Evolutionary conservation across 805 yeast species (phyloP), one percentile per base, ranked within the genome.

Genomic region (Myxozyma melibiosi): DNA sequence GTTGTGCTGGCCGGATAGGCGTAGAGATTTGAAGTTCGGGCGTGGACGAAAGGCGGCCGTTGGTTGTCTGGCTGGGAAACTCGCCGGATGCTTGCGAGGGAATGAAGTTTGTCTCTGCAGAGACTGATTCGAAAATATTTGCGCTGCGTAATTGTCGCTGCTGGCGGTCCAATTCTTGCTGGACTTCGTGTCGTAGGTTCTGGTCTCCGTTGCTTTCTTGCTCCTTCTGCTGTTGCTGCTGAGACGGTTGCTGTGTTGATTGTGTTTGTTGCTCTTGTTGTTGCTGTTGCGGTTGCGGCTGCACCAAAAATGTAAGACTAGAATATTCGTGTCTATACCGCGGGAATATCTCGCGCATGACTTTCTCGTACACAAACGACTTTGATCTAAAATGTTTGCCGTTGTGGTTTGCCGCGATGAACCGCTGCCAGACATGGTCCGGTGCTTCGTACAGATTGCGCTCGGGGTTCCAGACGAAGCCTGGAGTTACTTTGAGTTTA

Each of bases 371-470:
- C 1, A 33, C 27, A 34, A 45, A 54, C 6, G 62, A 51, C 13
- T 41, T 45, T 16, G 27, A 24, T 13, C 43, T 25, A 16, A 54
- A 58, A 27, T 44, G 45, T 41, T 37, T 30, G 6, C 46, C 62
- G 24, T 49, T 37, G 4, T 42, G 56, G 33, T 54, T 22, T 2
- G 40, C 35, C 4, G 34, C 24, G 20, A 58, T 50, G 18, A 45
- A 53, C 16, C 24, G 43, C 18, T 47, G 53, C 62, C 62, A 58
- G 7, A 33, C 42, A 9, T 41, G 47, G 2, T 55, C 60, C 11
- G 60, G 27, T 4, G 49, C 62, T 39, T 51, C 53, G 39, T 47
- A 58, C 4, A 51, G 33, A 13, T 46, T 22, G 4, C 50, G 34
- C 14, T 28, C 51, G 18, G 56, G 42, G 30, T 55, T 55, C 56